Base-by-base conservation (phyloP, 2,329 filamentous ascomycete genomes). In the Colletotrichum eremochloae region DNA sequence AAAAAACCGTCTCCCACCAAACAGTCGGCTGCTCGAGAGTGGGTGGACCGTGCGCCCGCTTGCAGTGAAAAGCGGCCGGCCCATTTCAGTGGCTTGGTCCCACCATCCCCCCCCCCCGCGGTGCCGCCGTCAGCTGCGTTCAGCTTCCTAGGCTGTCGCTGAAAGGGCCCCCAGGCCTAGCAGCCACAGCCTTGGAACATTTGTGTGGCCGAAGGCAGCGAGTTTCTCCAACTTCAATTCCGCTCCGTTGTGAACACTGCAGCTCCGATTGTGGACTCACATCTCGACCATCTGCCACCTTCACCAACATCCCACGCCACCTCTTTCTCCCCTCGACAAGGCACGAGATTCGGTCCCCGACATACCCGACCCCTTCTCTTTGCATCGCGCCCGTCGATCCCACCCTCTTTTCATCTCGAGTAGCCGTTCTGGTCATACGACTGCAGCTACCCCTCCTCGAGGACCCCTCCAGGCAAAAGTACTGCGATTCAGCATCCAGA, bases 241-340 rank as follows among this genome's bases (percentile, higher is more conserved):
- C 46, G 29, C 33, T 29, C 53, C 57, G 36, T 33, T 42, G 57
- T 68, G 60, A 63, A 63, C 46, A 63, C 48, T 63, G 64, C 64
- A 71, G 68, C 68, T 69, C 58, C 66, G 66, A 69, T 50, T 69
- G 66, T 72, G 69, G 69, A 69, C 69, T 72, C 60, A 44, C 69
- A 29, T 63, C 38, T 33, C 60, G 38, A 60, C 55, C 33, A 33
- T 31, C 24, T 24, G n/a, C 46, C n/a, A 12, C 36, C 29, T 55
- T 33, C n/a, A 64, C 33, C 68, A 71, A 46, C 56, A 53, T 69
- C 53, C 60, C 66, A 65, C 67, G 24, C 48, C 70, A 69, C 66
- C 56, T n/a, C 46, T 20, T 46, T 29, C 46, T 24, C 53, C 36
- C 33, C 55, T 50, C 66, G 60, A 67, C 33, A 65, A 69, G 70